phyloP scores from a whole-genome alignment of 768 basidiomycete genomes.

The Basidioascus undulatus region DNA sequence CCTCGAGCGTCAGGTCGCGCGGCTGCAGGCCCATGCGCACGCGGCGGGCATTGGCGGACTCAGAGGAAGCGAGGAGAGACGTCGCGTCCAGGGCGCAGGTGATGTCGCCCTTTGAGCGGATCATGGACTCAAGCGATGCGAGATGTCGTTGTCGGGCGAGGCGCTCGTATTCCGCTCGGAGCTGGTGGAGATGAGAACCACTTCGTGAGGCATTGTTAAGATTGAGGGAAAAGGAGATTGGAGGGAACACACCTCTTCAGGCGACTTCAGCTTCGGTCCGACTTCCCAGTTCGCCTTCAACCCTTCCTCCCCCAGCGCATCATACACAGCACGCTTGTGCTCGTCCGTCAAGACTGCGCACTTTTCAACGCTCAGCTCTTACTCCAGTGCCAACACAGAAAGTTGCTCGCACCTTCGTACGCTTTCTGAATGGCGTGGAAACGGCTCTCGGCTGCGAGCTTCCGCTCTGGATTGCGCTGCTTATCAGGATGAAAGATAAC shows the following conservation, averaged over 20 bases:
- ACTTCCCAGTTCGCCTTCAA: conserved; percentile 20
- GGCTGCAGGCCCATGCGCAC: too few species aligned
- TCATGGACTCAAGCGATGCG: too few species aligned
- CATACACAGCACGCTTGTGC: conserved; percentile 37
- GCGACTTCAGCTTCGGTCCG: conserved; percentile 16
- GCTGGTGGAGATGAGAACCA: neutral
- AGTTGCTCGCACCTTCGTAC: conserved; percentile 49
- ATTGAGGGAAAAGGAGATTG: neutral
- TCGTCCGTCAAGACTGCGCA: conserved; percentile 38
- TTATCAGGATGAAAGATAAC: conserved; percentile 67
- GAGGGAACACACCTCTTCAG: conserved; percentile 14
- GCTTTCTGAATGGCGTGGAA: conserved; percentile 62
- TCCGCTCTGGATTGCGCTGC: conserved; percentile 33
- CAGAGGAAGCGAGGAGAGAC: too few species aligned
- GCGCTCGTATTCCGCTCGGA: conserved; percentile 11
- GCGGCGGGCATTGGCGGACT: too few species aligned
- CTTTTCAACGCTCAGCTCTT: neutral
- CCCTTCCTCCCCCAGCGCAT: conserved; percentile 34
- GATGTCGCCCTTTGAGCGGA: too few species aligned
- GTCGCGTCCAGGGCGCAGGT: too few species aligned
- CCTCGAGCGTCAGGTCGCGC: neutral
- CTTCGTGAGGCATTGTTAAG: too few species aligned
- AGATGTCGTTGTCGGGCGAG: conserved; percentile 6
- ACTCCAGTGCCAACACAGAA: neutral
- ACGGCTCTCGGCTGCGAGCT: conserved; percentile 34